These are phyloP conservation scores for Pythium sp. DNA, from an alignment of 352 stramenopile genomes.

Conservation along the genomic window DNA sequence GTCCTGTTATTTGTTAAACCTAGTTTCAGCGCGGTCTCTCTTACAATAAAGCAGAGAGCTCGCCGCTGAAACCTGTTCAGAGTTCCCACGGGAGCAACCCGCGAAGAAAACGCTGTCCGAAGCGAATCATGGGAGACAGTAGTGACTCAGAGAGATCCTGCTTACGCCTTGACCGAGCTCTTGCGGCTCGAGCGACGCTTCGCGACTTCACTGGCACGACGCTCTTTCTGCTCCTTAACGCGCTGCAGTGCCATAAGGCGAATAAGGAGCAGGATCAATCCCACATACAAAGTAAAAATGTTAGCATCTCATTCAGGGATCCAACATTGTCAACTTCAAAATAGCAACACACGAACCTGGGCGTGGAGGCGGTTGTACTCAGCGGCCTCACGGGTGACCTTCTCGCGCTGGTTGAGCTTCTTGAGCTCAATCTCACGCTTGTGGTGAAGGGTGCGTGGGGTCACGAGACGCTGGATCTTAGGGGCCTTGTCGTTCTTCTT, in stretches of 20 bases:
- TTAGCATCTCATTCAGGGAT: slow-evolving; percentile 28
- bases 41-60: not conserved
- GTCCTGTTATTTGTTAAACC: slow-evolving; percentile 30
- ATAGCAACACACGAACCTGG: slow-evolving; percentile 55
- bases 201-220: slow-evolving; percentile 95
- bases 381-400: slow-evolving; percentile 92
- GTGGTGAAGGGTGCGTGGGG: slow-evolving; percentile 95
- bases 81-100: slow-evolving; percentile 9
- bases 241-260: slow-evolving; percentile 95
- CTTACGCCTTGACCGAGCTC: slow-evolving; percentile 90
- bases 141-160: slow-evolving; percentile 17
- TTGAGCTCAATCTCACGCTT: slow-evolving; percentile 89
- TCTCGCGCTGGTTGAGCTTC: slow-evolving; percentile 86
- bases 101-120: slow-evolving; percentile 10
- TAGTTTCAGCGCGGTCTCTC: slow-evolving; percentile 13
- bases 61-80: slow-evolving; percentile 10
- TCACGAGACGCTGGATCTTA: slow-evolving; percentile 99
- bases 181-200: slow-evolving; percentile 98
- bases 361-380: slow-evolving; percentile 98
- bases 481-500: slow-evolving; percentile 98
- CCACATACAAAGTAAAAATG: slow-evolving; percentile 36
- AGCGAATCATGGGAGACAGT: slow-evolving; percentile 9
- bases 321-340: slow-evolving; percentile 1
- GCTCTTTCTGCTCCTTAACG: slow-evolving; percentile 98
- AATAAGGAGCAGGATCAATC: slow-evolving; percentile 85